Evolutionary conservation across 1,139 yeast genomes (phyloP), one percentile per base, ranked within the genome.

Genomic region (Blastobotrys indianensis): DNA sequence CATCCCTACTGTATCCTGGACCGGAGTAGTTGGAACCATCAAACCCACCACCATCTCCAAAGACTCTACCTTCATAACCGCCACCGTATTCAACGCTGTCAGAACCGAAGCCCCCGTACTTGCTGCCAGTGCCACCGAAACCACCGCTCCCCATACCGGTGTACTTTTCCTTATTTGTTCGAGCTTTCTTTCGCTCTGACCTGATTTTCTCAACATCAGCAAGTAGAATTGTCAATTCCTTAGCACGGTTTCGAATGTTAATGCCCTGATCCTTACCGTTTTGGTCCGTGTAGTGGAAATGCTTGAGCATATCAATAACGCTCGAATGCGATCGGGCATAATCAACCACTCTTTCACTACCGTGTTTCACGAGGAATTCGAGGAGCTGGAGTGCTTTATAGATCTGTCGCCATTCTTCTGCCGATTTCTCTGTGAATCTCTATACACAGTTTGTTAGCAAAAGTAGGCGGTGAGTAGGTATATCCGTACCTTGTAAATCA

Each of bases 401-500:
- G 53, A 92, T 90, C 65, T 92, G 99, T 64, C 99, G 80, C 99
- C 99, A 92, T 68, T 92, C 97, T 62, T 82, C 84, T 45, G 97
- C 95, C 5, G 94, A 78, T 67, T 94, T 94, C 64, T 90, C 97
- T 7, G 96, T 87, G 67, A 90, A 88, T 53, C 97, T 76, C 60
- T 56, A 42, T 31, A 13, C 32, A 15, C 12, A 9, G 5, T 8
- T 20, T 23, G 35, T 12, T 15, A 17, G 36, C 30, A 20, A 32
- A n/a, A 28, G 9, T 13, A 5, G 4, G 32, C 10, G 28, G 12
- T 17, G 8, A 5, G 16, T 4, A 15, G 30, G 11, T 13, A 3
- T 15, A 2, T 23, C 9, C 51, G 9, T 48, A 53, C 58, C 53
- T 67, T 67, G 59, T 67, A 69, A 31, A 69, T 67, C 67, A 70